These are phyloP conservation scores for Paralagenidium karlingii DNA, from an alignment of 352 stramenopile genomes.

Conservation along the genomic window DNA sequence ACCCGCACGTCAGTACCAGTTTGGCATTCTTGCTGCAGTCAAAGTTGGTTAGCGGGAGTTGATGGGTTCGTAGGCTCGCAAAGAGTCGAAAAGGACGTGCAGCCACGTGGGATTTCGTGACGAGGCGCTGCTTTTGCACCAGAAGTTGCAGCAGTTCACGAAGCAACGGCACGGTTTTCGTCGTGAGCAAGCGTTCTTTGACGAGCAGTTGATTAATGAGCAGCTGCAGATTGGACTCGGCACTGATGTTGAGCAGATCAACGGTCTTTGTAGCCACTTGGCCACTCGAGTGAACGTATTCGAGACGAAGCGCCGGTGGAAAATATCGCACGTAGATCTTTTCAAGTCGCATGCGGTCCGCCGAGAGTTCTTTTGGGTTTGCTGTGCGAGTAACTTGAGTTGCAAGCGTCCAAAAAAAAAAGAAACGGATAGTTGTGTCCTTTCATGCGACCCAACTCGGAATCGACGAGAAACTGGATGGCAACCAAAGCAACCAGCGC, in stretches of 20 bases:
- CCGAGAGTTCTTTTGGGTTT: no score
- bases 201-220: constrained; percentile 35
- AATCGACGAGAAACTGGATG: no score
- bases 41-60: constrained; percentile 60
- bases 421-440: no score
- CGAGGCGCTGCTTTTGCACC: constrained; percentile 50
- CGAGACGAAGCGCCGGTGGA: constrained; percentile 45
- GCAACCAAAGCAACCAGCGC: no score
- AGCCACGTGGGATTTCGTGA: constrained; percentile 10
- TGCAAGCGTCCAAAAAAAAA: no score
- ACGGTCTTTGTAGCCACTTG: constrained; percentile 35
- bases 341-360: constrained; percentile 57
- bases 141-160: constrained; percentile 51
- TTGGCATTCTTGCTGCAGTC: constrained; percentile 47
- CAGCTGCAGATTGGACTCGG: constrained; percentile 49
- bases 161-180: constrained; percentile 21
- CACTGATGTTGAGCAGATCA: constrained; percentile 48
- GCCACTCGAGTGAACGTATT: constrained; percentile 36
- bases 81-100: constrained; percentile 15
- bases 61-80: constrained; percentile 33
- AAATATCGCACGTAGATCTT: constrained; percentile 66
- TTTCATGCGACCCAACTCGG: no score
- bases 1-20: constrained; percentile 52
- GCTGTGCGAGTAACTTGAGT: no score
- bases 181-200: constrained; percentile 44